phyloP scores from a whole-genome alignment of 306 rosid genomes.

The Sophora flavescens region DNA sequence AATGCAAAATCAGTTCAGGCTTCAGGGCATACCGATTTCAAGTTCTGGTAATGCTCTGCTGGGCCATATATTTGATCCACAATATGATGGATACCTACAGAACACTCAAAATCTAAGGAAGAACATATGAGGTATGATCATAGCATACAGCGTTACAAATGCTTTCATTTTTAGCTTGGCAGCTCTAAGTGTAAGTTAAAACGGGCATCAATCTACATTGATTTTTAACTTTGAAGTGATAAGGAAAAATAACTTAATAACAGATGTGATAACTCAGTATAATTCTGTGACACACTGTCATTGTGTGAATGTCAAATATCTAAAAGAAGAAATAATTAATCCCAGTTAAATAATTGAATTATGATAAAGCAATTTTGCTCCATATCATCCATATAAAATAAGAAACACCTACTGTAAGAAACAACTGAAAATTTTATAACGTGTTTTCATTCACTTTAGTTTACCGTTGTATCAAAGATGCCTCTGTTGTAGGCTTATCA shows the following conservation, averaged over 20 bases:
- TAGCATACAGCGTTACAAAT: slow-evolving; percentile 17
- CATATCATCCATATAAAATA: slow-evolving; percentile 28
- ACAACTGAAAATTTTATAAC: slow-evolving; percentile 26
- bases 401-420: slow-evolving; percentile 28
- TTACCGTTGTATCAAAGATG: slow-evolving; percentile 78
- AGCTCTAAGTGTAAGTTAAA: neutral
- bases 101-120: slow-evolving; percentile 48
- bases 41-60: slow-evolving; percentile 76
- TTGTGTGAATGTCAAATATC: slow-evolving; percentile 1
- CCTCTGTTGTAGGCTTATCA: slow-evolving; percentile 84
- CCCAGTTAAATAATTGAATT: slow-evolving; percentile 24
- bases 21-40: slow-evolving; percentile 71
- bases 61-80: slow-evolving; percentile 96
- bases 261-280: slow-evolving; percentile 17
- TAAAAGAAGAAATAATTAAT: neutral
- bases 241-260: slow-evolving; percentile 8
- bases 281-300: neutral
- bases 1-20: slow-evolving; percentile 36
- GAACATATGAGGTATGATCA: slow-evolving; percentile 5
- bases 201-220: slow-evolving; percentile 29
- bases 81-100: slow-evolving; percentile 89
- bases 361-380: slow-evolving; percentile 27
- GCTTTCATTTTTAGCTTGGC: neutral
- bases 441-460: neutral
- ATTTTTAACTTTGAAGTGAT: neutral